Conservation (phyloP, 2,329 filamentous ascomycete genomes). For the Aspergillus flavus region DNA sequence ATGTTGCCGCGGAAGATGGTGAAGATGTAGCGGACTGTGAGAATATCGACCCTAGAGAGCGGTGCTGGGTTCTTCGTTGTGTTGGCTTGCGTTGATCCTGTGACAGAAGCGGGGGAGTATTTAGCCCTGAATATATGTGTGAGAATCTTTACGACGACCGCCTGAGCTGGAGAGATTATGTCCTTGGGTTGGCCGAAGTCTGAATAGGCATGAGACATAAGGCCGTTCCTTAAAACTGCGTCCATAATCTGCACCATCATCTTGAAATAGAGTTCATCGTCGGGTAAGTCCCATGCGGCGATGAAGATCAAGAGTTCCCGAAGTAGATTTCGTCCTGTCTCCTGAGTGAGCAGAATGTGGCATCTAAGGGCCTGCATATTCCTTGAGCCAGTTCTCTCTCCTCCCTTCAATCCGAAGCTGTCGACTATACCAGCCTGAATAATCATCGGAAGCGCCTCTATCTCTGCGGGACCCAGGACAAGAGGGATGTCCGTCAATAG, state of each 20-base stretch:
- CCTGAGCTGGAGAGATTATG: slow-evolving; percentile 93
- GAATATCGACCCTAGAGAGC: slow-evolving; percentile 58
- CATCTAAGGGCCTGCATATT: slow-evolving; percentile 90
- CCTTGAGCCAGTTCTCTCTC: slow-evolving; percentile 59
- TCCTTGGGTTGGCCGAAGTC: slow-evolving; percentile 91
- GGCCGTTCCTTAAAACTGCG: slow-evolving; percentile 82
- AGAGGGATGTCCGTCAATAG: slow-evolving; percentile 91
- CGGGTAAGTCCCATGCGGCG: slow-evolving; percentile 92
- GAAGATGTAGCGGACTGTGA: slow-evolving; percentile 84
- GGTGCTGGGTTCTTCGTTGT: slow-evolving; percentile 60
- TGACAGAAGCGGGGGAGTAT: slow-evolving; percentile 50
- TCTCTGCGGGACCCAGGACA: slow-evolving; percentile 90
- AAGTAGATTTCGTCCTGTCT: slow-evolving; percentile 86
- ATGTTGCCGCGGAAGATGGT: slow-evolving; percentile 90
- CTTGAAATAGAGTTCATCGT: slow-evolving; percentile 93
- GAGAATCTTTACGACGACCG: slow-evolving; percentile 85
- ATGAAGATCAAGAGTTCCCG: slow-evolving; percentile 94
- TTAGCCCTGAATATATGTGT: slow-evolving; percentile 82
- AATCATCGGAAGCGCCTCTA: slow-evolving; percentile 95
- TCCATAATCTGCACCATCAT: slow-evolving; percentile 96
- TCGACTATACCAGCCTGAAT: slow-evolving; percentile 94
- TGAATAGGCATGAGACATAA: slow-evolving; percentile 91
- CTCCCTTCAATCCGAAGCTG: slow-evolving; percentile 71
- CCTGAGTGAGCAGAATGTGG: slow-evolving; percentile 83
- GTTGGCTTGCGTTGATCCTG: slow-evolving; percentile 56